Evolutionary conservation across 2,329 filamentous ascomycete species (phyloP), one percentile per base, ranked within the genome.

Genomic region (Aureobasidium sp.): DNA sequence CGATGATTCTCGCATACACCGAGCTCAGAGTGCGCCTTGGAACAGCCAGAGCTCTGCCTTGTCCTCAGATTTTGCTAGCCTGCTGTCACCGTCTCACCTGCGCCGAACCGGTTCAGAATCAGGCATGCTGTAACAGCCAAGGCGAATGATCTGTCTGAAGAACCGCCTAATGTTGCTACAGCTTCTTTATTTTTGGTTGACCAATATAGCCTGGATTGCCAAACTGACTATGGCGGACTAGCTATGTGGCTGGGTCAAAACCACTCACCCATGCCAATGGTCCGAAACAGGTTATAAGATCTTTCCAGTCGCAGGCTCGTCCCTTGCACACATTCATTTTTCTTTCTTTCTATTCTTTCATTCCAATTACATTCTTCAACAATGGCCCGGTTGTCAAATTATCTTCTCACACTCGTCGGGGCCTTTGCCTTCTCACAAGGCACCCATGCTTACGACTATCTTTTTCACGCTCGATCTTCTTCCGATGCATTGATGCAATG

Each of bases 401-500:
- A 36, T 29, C 13, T 48, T 37, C 32, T 59, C 17, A 24, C 55
- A 15, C 32, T 59, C 8, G 20, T 48, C 8, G 44, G 55, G n/a
- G 48, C 29, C 32, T 32, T 48, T 27, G 20, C 48, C 32, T 36
- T 48, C 43, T 39, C 43, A 10, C 34, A 47, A 7, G 55, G 29
- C 15, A 26, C 47, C 29, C 47, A 44, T 34, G 36, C 44, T 34
- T 55, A 53, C 32, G 41, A 46, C 50, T 62, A 62, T 9, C 32
- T 53, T 6, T 32, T n/a, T 4, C 64, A 71, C 47, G 70, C 69
- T 6, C 66, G 69, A 56, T 61, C 65, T 36, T 66, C 65, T 17
- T 71, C 69, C 55, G 56, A 60, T 39, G 53, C 63, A 3, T 63
- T 73, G 2, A 69, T 71, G 63, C 55, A 65, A 48, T 72, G 68